Conservation (phyloP, 305 asterid species). For the Solanum hybrid region DNA sequence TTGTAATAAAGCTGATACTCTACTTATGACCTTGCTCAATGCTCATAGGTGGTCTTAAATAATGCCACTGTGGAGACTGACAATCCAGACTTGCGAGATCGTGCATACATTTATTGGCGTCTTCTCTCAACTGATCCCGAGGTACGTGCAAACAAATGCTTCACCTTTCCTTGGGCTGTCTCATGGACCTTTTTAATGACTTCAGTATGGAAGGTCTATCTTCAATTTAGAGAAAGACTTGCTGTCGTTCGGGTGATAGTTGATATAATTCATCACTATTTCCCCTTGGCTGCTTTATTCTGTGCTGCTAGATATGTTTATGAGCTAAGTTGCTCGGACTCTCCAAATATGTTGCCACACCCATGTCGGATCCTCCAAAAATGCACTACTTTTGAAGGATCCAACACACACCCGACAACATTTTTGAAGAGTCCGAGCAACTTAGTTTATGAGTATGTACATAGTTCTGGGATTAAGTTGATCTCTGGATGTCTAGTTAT, state of each 20-base stretch:
- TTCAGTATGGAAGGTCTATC: background rate
- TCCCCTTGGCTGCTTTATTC: background rate
- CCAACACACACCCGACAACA: background rate
- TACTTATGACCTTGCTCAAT: constrained; percentile 16
- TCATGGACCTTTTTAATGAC: constrained; percentile 6
- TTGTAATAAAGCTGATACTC: background rate
- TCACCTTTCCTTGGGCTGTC: background rate
- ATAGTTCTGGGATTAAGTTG: background rate
- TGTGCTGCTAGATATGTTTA: background rate
- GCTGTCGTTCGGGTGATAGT: background rate
- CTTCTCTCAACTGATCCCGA: constrained; percentile 99
- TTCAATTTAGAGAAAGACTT: background rate
- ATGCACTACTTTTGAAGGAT: background rate
- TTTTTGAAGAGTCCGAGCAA: background rate
- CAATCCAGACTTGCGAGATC: constrained; percentile 97
- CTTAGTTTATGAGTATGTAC: background rate
- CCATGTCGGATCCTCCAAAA: background rate
- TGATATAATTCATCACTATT: background rate
- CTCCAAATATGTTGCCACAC: background rate
- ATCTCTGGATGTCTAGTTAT: background rate
- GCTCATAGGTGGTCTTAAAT: constrained; percentile 77
- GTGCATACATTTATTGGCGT: constrained; percentile 99
- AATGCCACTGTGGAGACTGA: constrained; percentile 99
- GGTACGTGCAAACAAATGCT: constrained; percentile 38
- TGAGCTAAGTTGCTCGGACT: background rate